Conservation (phyloP, 164 flowering plant genomes). For the Hamamelis virginiana region DNA sequence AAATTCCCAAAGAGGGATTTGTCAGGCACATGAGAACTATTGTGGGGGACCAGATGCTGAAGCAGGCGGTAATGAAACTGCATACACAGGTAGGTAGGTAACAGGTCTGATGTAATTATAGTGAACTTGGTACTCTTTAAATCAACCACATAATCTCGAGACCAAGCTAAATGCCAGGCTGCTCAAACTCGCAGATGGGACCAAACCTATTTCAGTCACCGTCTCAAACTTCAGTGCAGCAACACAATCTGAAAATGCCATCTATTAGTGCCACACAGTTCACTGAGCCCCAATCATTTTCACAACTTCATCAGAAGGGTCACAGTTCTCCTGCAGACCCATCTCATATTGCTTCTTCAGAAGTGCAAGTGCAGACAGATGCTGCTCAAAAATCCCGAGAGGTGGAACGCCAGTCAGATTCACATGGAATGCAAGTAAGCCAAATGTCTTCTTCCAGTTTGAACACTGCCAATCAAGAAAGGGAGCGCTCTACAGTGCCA, state of each 20-base stretch:
- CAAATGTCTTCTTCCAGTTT: constrained; percentile 43
- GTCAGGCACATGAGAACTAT: constrained; percentile 69
- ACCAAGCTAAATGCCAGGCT: constrained; percentile 30
- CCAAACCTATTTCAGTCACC: constrained; percentile 34
- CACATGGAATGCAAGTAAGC: constrained; percentile 39
- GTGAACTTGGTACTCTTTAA: background rate
- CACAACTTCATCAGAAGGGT: constrained; percentile 42
- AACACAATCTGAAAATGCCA: constrained; percentile 31
- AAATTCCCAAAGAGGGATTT: constrained; percentile 75
- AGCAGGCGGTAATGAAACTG: constrained; percentile 58
- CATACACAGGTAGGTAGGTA: constrained; percentile 53
- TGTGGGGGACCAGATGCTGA: constrained; percentile 93
- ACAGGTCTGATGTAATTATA: background rate
- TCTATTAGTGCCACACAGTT: constrained; percentile 33
- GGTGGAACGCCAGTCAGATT: constrained; percentile 39
- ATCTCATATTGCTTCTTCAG: constrained; percentile 27
- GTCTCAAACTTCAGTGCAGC: constrained; percentile 45
- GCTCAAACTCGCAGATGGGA: constrained; percentile 33
- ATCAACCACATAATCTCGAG: constrained; percentile 1
- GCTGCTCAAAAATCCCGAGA: constrained; percentile 32
- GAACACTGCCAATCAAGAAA: constrained; percentile 39
- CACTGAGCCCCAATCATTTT: constrained; percentile 31
- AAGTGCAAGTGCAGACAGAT: constrained; percentile 27
- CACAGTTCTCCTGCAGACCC: constrained; percentile 27
- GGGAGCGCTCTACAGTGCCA: constrained; percentile 39